Evolutionary conservation across 1,284 basidiomycete species (phyloP).

Genomic region (Puccinia coronata): DNA sequence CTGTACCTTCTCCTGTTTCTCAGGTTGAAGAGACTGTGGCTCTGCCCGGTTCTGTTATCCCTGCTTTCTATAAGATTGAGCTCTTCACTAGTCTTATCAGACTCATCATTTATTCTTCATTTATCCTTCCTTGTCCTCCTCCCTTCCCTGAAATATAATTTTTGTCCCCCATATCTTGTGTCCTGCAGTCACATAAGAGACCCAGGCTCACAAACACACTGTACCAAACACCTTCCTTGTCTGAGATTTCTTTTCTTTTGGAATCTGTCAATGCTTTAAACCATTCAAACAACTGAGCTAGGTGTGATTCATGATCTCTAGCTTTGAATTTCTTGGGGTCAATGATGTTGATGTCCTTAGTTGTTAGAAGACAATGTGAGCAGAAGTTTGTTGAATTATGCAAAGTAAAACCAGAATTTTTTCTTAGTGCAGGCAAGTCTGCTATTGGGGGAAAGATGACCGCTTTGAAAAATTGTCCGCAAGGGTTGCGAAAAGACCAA

Average conservation of each 20-base stretch:
- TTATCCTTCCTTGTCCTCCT: no score
- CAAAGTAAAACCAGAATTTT: slow-evolving; percentile 26
- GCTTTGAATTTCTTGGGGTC: not conserved
- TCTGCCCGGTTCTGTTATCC: no score
- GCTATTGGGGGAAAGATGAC: slow-evolving; percentile 40
- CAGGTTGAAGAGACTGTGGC: no score
- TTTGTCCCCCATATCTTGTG: no score
- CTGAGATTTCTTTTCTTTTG: not conserved
- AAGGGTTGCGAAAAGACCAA: not conserved
- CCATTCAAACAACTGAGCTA: not conserved
- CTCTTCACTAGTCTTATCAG: no score
- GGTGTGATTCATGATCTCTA: not conserved
- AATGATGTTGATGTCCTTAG: not conserved
- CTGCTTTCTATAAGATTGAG: no score
- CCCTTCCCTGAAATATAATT: no score
- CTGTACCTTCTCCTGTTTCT: no score
- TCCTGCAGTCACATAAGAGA: no score
- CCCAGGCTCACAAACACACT: no score
- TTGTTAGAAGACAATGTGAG: slow-evolving; percentile 5
- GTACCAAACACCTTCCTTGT: slow-evolving; percentile 15
- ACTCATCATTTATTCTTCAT: no score
- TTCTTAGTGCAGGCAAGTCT: slow-evolving; percentile 25
- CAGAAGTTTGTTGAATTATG: slow-evolving; percentile 7
- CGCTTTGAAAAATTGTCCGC: not conserved
- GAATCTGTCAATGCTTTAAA: not conserved